Percentiles rank a stretch among this genome's conserved stretches.
Evolutionary conservation across 768 basidiomycete species (phyloP).

Genomic region (Boletellus emodensis): DNA sequence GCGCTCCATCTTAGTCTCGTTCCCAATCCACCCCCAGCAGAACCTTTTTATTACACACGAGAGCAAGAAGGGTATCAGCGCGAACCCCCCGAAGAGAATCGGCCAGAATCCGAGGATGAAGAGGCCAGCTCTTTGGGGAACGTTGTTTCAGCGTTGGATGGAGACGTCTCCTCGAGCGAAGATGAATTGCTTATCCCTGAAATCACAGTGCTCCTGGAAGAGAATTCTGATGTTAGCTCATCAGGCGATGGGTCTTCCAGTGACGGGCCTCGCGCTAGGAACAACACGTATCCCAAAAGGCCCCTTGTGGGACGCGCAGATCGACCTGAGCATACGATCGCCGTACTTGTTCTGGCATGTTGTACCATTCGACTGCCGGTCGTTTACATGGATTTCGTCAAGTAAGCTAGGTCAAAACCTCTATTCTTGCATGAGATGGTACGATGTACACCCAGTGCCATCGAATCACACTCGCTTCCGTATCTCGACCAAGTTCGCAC

Average conservation of each 20-base stretch:
- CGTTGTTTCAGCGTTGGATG: slow-evolving; percentile 6
- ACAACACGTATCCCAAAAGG: slow-evolving; percentile 7
- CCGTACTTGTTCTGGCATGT: slow-evolving; percentile 68
- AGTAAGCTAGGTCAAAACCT: slow-evolving; percentile 40
- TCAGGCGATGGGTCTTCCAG: slow-evolving; percentile 25
- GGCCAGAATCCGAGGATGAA: slow-evolving; percentile 17
- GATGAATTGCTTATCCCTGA: slow-evolving; percentile 33
- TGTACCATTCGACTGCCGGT: slow-evolving; percentile 80
- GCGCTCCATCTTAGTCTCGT: slow-evolving; percentile 63
- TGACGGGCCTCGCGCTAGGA: slow-evolving; percentile 11
- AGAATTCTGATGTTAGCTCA: slow-evolving; percentile 34
- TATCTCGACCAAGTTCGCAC: slow-evolving; percentile 70
- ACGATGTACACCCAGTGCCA: slow-evolving; percentile 44
- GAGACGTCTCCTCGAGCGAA: slow-evolving; percentile 12
- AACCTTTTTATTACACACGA: slow-evolving; percentile 50
- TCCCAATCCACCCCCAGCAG: slow-evolving; percentile 55
- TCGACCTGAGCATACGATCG: slow-evolving; percentile 49
- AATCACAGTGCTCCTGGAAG: slow-evolving; percentile 37
- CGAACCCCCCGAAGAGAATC: slow-evolving; percentile 1
- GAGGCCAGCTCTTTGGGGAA: slow-evolving; percentile 7
- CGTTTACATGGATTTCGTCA: slow-evolving; percentile 69
- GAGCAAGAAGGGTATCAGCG: slow-evolving; percentile 29
- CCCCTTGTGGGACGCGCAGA: slow-evolving; percentile 31
- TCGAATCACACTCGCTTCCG: slow-evolving; percentile 73
- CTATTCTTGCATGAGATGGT: background rate